Evolutionary conservation across 345 rosid genomes (phyloP), one percentile per base, ranked within the genome.

Genomic region (Lepidium sativum): DNA sequence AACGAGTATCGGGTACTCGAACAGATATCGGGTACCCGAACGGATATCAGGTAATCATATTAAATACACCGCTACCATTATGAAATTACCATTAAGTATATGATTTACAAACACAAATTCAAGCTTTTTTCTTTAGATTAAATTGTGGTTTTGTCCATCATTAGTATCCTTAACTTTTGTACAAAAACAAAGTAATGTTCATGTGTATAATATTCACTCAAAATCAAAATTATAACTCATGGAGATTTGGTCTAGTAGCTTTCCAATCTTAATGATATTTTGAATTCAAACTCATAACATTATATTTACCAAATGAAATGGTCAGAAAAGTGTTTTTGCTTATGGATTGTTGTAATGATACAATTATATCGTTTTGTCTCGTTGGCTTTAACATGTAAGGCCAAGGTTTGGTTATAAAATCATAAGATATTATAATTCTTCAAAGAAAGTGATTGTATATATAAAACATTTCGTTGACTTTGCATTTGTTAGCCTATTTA

Each of bases 361-460:
- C 65, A 59, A 40, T 68, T 59, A 55, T 31, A 32, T 67, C 32
- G 40, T 40, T n/a, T 69, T 69, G 67, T 60, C 73, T 6, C 52
- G 73, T 60, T 60, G 73, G 60, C 56, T 52, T 40, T 60, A 69
- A 69, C 67, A 61, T 60, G 73, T 44, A 23, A 50, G 59, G 27
- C 25, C 51, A 1, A 13, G 37, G 37, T 41, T 49, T 69, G 47
- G 60, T 69, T 25, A 56, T 13, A 38, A 15, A 41, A 59, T 43
- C 67, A 34, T 41, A 60, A 20, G 4, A 69, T 67, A 56, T 11
- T 45, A 55, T 65, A 21, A 14, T 53, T 65, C 62, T 15, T n/a
- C n/a, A n/a, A n/a, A n/a, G n/a, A n/a, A n/a, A n/a, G n/a, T 67
- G 16, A 27, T 62, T 25, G 10, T 35, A 15, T 29, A n/a, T 38